phyloP scores from a whole-genome alignment of 1,284 basidiomycete species.

The Ceraceosorus guamensis region DNA sequence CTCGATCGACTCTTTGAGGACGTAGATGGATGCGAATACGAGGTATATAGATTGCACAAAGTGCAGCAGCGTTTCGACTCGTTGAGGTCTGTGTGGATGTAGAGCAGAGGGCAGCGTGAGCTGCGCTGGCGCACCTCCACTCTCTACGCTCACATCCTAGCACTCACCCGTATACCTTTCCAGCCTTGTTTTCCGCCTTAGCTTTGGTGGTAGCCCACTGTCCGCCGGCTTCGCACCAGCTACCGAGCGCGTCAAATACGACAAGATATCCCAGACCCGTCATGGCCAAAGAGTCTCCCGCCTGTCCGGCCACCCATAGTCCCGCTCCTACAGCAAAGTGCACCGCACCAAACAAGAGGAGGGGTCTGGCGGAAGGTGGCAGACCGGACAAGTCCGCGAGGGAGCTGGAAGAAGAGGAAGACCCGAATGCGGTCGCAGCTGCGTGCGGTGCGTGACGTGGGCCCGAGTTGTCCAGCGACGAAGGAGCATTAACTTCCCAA shows the following conservation, averaged over 20 bases:
- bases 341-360: slow-evolving; percentile 49
- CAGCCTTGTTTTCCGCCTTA: neutral
- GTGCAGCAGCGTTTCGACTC: slow-evolving; percentile 68
- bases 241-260: slow-evolving; percentile 71
- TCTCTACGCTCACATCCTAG: neutral
- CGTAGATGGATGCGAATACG: slow-evolving; percentile 81
- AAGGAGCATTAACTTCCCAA: neutral
- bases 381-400: neutral
- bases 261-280: slow-evolving; percentile 92
- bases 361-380: slow-evolving; percentile 37
- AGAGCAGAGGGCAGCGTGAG: neutral
- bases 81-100: slow-evolving; percentile 49
- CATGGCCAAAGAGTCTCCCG: slow-evolving; percentile 73
- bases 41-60: slow-evolving; percentile 84
- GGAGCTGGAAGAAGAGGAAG: neutral
- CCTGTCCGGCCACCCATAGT: slow-evolving; percentile 86
- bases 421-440: neutral
- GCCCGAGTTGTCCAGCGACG: neutral
- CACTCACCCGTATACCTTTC: slow-evolving; percentile 10
- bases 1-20: slow-evolving; percentile 78
- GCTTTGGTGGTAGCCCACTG: neutral
- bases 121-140: neutral
- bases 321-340: slow-evolving; percentile 55
- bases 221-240: slow-evolving; percentile 16
- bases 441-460: neutral